phyloP scores from a whole-genome alignment of 1,139 yeast species.

The Yamadazyma taylorii region DNA sequence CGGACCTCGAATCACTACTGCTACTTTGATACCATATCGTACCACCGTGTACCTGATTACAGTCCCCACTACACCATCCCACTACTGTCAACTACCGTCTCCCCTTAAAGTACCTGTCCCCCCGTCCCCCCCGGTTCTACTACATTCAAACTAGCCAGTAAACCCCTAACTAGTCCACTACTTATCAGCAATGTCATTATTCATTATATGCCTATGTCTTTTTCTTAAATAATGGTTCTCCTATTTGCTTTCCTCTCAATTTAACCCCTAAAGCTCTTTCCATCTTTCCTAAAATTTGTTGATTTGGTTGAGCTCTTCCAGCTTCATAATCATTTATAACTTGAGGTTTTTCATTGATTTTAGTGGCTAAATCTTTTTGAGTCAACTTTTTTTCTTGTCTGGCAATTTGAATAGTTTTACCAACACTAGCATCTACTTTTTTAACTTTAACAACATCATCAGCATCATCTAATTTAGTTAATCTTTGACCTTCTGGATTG shows the following conservation, averaged over 20 bases:
- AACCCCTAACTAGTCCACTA: too few relatives aligned
- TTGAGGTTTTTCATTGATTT: conserved; percentile 92
- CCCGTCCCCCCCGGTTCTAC: too few relatives aligned
- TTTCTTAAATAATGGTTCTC: conserved; percentile 81
- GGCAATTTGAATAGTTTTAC: conserved; percentile 82
- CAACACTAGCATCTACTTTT: conserved; percentile 80
- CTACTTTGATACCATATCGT: too few relatives aligned
- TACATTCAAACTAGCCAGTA: too few relatives aligned
- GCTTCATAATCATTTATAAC: conserved; percentile 96
- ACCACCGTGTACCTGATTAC: too few relatives aligned
- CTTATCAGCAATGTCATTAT: too few relatives aligned
- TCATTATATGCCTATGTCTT: conserved; percentile 28
- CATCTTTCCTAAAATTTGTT: conserved; percentile 86
- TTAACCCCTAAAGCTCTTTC: conserved; percentile 94
- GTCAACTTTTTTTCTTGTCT: conserved; percentile 88
- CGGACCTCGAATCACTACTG: too few relatives aligned
- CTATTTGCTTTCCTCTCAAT: conserved; percentile 94
- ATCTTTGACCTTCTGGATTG: conserved; percentile 90
- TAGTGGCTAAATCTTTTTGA: conserved; percentile 95
- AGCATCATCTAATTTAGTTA: conserved; percentile 89
- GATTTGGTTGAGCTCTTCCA: conserved; percentile 95
- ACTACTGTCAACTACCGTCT: too few relatives aligned
- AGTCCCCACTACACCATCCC: too few relatives aligned
- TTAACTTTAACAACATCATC: conserved; percentile 94
- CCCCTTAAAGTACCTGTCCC: too few relatives aligned